Evolutionary conservation across 768 basidiomycete species (phyloP).

Genomic region (Pilatotrama ljubarskyi): DNA sequence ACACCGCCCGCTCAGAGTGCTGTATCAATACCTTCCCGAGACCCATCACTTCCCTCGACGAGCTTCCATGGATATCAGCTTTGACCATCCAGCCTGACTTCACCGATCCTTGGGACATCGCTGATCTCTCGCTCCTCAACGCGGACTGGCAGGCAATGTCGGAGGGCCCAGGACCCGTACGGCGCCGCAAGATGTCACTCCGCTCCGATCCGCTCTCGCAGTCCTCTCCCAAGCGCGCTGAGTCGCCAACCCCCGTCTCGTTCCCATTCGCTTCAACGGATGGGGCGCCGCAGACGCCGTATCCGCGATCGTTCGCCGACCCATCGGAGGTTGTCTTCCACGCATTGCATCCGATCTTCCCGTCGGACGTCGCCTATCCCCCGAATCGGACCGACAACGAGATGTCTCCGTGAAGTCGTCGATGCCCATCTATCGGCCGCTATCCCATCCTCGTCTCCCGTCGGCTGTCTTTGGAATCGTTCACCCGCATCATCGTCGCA

Average conservation of each 20-base stretch:
- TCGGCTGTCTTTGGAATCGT: not conserved
- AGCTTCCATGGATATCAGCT: slow-evolving; percentile 66
- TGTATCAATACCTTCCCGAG: slow-evolving; percentile 35
- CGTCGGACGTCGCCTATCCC: slow-evolving; percentile 12
- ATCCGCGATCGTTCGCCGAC: slow-evolving; percentile 6
- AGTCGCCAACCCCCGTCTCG: not conserved
- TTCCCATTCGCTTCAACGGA: slow-evolving; percentile 9
- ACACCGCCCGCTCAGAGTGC: slow-evolving; percentile 43
- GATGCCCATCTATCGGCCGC: slow-evolving; percentile 25
- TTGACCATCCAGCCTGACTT: slow-evolving; percentile 48
- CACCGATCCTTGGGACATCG: slow-evolving; percentile 52
- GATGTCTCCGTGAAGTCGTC: slow-evolving; percentile 19
- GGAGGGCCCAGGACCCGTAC: slow-evolving; percentile 52
- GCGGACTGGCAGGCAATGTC: slow-evolving; percentile 13
- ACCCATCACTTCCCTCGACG: slow-evolving; percentile 50
- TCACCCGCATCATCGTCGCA: slow-evolving; percentile 13
- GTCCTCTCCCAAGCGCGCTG: slow-evolving; percentile 1
- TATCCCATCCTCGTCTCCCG: slow-evolving; percentile 1
- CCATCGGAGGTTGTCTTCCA: slow-evolving; percentile 24
- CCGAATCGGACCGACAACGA: slow-evolving; percentile 13
- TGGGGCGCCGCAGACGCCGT: slow-evolving; percentile 20
- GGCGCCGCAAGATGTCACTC: slow-evolving; percentile 54
- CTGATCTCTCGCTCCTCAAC: slow-evolving; percentile 64
- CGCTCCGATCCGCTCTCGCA: slow-evolving; percentile 48
- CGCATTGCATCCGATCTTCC: slow-evolving; percentile 23